Evolutionary conservation across 768 basidiomycete species (phyloP), one percentile per base, ranked within the genome.

Genomic region (Infundibulicybe gibba): DNA sequence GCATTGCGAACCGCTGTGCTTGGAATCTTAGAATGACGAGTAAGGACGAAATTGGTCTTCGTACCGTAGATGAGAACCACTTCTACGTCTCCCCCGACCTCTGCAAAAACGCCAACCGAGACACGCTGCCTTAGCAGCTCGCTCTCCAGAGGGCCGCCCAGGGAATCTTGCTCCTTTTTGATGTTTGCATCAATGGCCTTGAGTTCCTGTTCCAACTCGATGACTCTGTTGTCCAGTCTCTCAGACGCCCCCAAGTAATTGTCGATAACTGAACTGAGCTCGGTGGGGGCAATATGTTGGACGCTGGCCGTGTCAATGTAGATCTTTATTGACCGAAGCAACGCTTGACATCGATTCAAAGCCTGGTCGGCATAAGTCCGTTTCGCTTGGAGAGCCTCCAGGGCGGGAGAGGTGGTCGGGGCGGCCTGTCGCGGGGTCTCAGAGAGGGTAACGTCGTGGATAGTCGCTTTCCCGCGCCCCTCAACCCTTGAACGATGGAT

Each of bases 391-490:
- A n/a, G n/a, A n/a, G n/a, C n/a, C n/a, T n/a, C n/a, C n/a, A n/a
- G n/a, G n/a, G n/a, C n/a, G n/a, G n/a, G n/a, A n/a, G n/a, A n/a
- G n/a, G n/a, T n/a, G n/a, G n/a, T n/a, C n/a, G n/a, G n/a, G n/a
- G n/a, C n/a, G n/a, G n/a, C n/a, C n/a, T n/a, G n/a, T n/a, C n/a
- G n/a, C n/a, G n/a, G n/a, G n/a, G n/a, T n/a, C n/a, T n/a, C n/a
- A 2, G 67, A 66, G 31, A 72, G 49, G 13, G 66, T 63, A 1
- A 76, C 72, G 48, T 75, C 74, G 40, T 76, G 72, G 37, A 77
- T 76, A 0, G 69, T 74, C 5, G 71, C 74, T 34, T 59, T 52
- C n/a, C 74, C 71, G 15, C 64, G 54, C 9, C 74, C 74, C 59
- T 76, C 71, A 3, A 75, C 73, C 47, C 74, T 75, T 45, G 5